These are phyloP conservation scores for Eucalyptus leucophloia DNA, from an alignment of 345 rosid genomes.

Conservation along the genomic window DNA sequence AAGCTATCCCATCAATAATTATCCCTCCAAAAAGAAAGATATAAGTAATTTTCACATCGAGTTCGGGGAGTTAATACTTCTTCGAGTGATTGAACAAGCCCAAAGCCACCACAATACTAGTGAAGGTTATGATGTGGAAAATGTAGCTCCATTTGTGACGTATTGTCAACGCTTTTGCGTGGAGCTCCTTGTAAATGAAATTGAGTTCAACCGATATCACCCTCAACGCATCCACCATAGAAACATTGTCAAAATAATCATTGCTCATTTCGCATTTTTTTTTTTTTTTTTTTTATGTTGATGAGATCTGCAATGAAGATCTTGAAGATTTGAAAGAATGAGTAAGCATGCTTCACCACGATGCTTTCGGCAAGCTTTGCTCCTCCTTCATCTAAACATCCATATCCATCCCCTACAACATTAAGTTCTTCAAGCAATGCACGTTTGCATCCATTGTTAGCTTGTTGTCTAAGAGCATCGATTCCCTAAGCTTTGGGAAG, in stretches of 20 bases:
- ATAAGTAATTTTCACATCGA: background rate
- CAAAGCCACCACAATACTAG: background rate
- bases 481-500: background rate
- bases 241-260: background rate
- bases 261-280: background rate
- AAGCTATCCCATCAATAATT: background rate
- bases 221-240: background rate
- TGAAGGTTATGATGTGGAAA: background rate
- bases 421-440: background rate
- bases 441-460: rapidly evolving
- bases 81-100: background rate
- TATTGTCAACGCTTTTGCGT: background rate
- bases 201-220: background rate
- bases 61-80: background rate
- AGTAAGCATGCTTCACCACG: background rate
- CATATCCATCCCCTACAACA: background rate
- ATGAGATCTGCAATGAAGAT: background rate
- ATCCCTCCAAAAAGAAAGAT: background rate
- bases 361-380: background rate
- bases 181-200: background rate
- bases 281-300: background rate
- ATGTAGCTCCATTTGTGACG: background rate
- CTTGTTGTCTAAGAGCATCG: background rate
- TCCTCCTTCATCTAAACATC: rapidly evolving
- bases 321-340: background rate